These are phyloP conservation scores for Dipteronia sinensis DNA, from an alignment of 345 rosid species.

Conservation along the genomic window DNA sequence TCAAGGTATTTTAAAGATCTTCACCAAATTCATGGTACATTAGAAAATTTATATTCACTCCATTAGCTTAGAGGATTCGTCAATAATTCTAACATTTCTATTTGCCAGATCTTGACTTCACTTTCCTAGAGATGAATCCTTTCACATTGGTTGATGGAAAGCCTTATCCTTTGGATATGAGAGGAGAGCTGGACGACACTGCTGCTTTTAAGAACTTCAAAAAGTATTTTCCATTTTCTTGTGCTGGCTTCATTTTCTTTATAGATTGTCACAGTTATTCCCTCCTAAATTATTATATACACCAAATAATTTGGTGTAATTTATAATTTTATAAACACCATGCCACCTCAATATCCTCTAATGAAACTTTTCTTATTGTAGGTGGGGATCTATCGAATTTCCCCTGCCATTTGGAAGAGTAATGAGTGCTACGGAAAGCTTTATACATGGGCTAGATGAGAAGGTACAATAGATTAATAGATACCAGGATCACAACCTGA, in stretches of 20 bases:
- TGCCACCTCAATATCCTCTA: conserved; percentile 19
- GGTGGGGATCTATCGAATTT: conserved; percentile 93
- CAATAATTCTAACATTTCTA: conserved; percentile 20
- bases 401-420: conserved; percentile 97
- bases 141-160: conserved; percentile 85
- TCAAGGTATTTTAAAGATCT: conserved; percentile 53
- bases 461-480: conserved; percentile 51
- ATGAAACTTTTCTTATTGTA: conserved; percentile 32
- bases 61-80: conserved; percentile 10
- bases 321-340: neutral
- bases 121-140: conserved; percentile 99
- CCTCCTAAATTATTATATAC: neutral
- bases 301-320: neutral
- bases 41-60: neutral
- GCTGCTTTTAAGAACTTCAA: conserved; percentile 98
- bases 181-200: conserved; percentile 98
- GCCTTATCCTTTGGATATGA: conserved; percentile 98
- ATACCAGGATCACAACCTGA: neutral
- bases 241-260: neutral
- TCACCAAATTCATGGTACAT: neutral
- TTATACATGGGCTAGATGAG: conserved; percentile 92
- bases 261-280: neutral
- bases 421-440: conserved; percentile 87
- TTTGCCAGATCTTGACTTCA: conserved; percentile 83
- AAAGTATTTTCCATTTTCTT: conserved; percentile 50